Evolutionary conservation across 371 early-diverging fungal genomes (phyloP).

Genomic region (Rhizopus microsporus): DNA sequence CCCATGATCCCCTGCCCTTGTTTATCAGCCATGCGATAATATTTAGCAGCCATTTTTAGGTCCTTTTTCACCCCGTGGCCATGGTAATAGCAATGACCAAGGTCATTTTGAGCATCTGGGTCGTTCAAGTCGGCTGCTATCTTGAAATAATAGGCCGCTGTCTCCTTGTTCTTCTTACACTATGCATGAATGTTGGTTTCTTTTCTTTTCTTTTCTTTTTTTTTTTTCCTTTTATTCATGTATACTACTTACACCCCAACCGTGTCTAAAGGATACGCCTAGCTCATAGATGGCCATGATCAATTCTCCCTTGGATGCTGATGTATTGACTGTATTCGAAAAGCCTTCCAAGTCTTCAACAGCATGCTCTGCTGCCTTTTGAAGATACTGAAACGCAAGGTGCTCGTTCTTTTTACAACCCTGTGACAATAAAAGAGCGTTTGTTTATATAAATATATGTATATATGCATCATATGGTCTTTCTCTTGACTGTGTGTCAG

Average conservation of each 20-base stretch:
- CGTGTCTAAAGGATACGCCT: constrained; percentile 82
- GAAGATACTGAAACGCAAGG: constrained; percentile 71
- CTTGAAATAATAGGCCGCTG: constrained; percentile 87
- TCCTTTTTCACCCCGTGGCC: constrained; percentile 84
- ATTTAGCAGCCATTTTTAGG: constrained; percentile 75
- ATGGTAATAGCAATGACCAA: constrained; percentile 74
- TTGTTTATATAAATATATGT: not conserved
- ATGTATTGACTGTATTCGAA: constrained; percentile 20
- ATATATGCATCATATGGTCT: not conserved
- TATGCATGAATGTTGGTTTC: not conserved
- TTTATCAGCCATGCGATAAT: constrained; percentile 80
- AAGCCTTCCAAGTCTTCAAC: constrained; percentile 51
- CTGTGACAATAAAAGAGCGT: constrained; percentile 26
- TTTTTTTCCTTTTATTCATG: too few relatives aligned
- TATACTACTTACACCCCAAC: constrained; percentile 79
- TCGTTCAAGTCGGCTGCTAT: constrained; percentile 87
- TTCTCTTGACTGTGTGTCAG: too few relatives aligned
- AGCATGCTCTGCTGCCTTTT: constrained; percentile 77
- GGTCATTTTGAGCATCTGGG: constrained; percentile 80
- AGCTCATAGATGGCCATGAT: constrained; percentile 86
- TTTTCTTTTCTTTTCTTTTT: too few relatives aligned
- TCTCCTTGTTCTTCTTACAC: constrained; percentile 72
- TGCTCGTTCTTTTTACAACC: constrained; percentile 68
- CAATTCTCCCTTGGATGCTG: constrained; percentile 59
- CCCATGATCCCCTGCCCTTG: constrained; percentile 82